Conservation (phyloP, 768 basidiomycete species). For the Boletales sp. region DNA sequence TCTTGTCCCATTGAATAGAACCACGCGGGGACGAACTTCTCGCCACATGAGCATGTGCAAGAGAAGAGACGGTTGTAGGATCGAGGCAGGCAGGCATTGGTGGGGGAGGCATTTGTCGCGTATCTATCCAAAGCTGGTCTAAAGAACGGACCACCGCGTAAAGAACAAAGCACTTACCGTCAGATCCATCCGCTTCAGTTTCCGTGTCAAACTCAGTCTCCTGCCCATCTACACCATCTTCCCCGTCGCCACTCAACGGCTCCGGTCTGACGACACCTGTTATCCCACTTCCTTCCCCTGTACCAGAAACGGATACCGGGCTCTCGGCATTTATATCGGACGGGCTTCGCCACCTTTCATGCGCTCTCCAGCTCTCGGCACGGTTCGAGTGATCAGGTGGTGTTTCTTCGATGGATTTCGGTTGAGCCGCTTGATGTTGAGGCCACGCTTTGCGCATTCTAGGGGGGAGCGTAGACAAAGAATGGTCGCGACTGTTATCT, state of each 20-base stretch:
- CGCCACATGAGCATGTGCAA: conserved; percentile 16
- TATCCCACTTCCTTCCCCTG: conserved; percentile 1
- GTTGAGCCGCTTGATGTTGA: conserved; percentile 5
- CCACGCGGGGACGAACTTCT: conserved; percentile 20
- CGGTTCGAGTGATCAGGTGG: not conserved
- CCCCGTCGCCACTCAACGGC: conserved; percentile 1
- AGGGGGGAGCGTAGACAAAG: conserved; percentile 44
- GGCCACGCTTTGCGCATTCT: conserved; percentile 56
- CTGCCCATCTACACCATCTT: conserved; percentile 20
- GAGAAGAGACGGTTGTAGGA: conserved; percentile 36
- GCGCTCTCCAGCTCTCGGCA: conserved; percentile 7
- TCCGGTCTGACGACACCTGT: not conserved
- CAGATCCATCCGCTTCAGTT: conserved; percentile 24
- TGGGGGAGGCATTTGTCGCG: conserved; percentile 47
- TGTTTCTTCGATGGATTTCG: conserved; percentile 6
- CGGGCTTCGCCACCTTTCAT: conserved; percentile 24
- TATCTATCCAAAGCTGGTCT: conserved; percentile 26
- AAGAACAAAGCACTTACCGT: conserved; percentile 16
- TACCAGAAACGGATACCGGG: conserved; percentile 12
- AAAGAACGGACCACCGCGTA: not conserved
- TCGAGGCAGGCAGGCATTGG: conserved; percentile 45
- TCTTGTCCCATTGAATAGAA: conserved; percentile 12
- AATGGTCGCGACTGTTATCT: conserved; percentile 10
- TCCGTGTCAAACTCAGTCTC: conserved; percentile 33
- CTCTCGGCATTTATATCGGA: conserved; percentile 16